Percentiles rank a stretch among this genome's conserved stretches.
These are phyloP conservation scores for Podila verticillata DNA, from an alignment of 192 early-diverging fungal genomes.

Conservation along the genomic window DNA sequence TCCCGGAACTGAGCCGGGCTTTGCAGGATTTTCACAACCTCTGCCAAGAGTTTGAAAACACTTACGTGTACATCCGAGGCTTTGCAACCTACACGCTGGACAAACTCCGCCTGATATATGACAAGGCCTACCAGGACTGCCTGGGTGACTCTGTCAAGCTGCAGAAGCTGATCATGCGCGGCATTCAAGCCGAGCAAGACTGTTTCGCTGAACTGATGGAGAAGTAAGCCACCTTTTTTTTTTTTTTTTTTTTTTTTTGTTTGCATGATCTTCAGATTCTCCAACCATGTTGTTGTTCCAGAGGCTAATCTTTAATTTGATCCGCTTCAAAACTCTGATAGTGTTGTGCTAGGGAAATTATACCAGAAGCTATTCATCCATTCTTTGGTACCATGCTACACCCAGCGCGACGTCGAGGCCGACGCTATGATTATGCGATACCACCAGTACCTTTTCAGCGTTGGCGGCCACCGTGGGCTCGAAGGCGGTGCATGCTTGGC, in stretches of 20 bases:
- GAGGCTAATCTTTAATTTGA: neutral
- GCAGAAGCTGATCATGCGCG: conserved; percentile 28
- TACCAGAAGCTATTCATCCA: conserved; percentile 65
- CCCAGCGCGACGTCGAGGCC: conserved; percentile 53
- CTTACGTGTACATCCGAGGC: conserved; percentile 66
- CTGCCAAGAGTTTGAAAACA: conserved; percentile 59
- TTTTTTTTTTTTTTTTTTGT: neutral
- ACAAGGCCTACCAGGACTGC: conserved; percentile 54
- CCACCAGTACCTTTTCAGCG: conserved; percentile 39
- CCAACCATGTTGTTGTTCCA: neutral
- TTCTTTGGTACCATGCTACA: conserved; percentile 53
- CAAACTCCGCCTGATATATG: conserved; percentile 59
- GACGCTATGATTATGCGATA: conserved; percentile 50
- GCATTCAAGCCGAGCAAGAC: conserved; percentile 54
- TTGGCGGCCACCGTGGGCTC: conserved; percentile 50
- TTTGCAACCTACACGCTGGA: conserved; percentile 58
- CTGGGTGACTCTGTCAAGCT: conserved; percentile 37
- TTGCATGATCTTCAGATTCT: neutral
- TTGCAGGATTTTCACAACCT: conserved; percentile 49
- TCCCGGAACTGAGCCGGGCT: conserved; percentile 51
- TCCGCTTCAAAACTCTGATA: conserved; percentile 2
- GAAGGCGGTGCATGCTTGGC: conserved; percentile 51
- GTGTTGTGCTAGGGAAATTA: conserved; percentile 59
- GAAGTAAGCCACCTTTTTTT: conserved; percentile 49
- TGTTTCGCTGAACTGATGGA: conserved; percentile 58